Conservation (phyloP, 2,329 filamentous ascomycete genomes). For the Penicillium sp. region DNA sequence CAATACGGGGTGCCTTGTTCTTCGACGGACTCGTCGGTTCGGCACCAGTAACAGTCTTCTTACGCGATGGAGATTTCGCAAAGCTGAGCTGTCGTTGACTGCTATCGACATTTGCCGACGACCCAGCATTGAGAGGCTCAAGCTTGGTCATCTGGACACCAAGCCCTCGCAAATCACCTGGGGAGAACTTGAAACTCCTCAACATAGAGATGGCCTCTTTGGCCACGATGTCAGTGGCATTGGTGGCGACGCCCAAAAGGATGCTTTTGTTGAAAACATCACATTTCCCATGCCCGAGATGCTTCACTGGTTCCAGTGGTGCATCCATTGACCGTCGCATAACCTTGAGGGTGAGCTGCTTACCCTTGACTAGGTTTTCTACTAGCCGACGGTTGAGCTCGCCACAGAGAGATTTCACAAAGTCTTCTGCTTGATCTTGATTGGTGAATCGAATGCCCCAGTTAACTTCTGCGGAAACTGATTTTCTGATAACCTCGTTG, state of each 20-base stretch:
- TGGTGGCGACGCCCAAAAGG: slow-evolving; percentile 79
- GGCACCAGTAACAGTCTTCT: slow-evolving; percentile 20
- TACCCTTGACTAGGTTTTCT: slow-evolving; percentile 82
- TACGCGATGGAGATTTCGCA: slow-evolving; percentile 30
- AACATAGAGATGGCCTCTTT: slow-evolving; percentile 85
- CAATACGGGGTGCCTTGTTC: slow-evolving; percentile 29
- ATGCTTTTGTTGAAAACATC: slow-evolving; percentile 91
- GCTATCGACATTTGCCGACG: slow-evolving; percentile 52
- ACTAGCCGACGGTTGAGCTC: slow-evolving; percentile 79
- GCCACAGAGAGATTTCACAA: slow-evolving; percentile 78
- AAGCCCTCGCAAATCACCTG: slow-evolving; percentile 88
- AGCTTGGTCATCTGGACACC: slow-evolving; percentile 93
- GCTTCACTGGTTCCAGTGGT: slow-evolving; percentile 86
- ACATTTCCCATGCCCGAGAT: slow-evolving; percentile 92
- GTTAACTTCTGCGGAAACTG: slow-evolving; percentile 94
- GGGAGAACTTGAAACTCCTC: slow-evolving; percentile 76
- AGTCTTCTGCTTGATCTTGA: slow-evolving; percentile 90
- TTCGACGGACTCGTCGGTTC: slow-evolving; percentile 44
- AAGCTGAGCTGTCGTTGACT: slow-evolving; percentile 73
- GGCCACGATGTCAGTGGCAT: slow-evolving; percentile 67
- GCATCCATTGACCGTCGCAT: slow-evolving; percentile 86
- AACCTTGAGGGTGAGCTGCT: slow-evolving; percentile 88
- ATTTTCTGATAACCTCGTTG: slow-evolving; percentile 82
- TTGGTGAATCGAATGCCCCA: slow-evolving; percentile 96
- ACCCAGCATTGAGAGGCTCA: slow-evolving; percentile 67